A percentile compares a stretch with the other conserved stretches of the same genome.
Conservation (phyloP, 305 asterid species). For the Euphrasia arctica region DNA sequence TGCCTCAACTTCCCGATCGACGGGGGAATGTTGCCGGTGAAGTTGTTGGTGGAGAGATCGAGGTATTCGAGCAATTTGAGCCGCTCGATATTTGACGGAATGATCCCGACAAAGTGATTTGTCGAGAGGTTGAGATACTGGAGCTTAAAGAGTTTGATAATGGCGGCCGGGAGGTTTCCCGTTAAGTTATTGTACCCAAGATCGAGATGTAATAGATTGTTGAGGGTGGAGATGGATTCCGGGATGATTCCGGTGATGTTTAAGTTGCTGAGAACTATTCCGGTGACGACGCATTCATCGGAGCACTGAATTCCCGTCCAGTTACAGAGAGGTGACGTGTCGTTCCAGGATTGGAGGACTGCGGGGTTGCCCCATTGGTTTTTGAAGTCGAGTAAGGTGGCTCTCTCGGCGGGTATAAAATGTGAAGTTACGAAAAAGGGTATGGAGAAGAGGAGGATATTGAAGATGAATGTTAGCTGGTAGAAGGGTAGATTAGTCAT, state of each 20-base stretch:
- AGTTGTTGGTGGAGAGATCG: constrained; percentile 58
- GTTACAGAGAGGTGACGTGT: constrained; percentile 64
- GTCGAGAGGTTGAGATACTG: too few relatives aligned
- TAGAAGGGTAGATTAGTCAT: constrained; percentile 40
- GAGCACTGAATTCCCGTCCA: constrained; percentile 68
- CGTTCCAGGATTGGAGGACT: constrained; percentile 53
- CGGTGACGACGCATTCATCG: constrained; percentile 45
- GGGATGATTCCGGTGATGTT: constrained; percentile 45
- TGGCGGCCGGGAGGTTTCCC: constrained; percentile 44
- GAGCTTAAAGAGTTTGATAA: constrained; percentile 20
- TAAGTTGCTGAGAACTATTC: constrained; percentile 25
- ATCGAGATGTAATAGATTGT: constrained; percentile 42
- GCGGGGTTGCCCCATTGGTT: constrained; percentile 51
- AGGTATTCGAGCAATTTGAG: constrained; percentile 29
- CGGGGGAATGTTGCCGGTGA: constrained; percentile 74
- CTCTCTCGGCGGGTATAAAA: constrained; percentile 40
- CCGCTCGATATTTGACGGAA: too few relatives aligned
- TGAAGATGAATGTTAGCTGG: neutral
- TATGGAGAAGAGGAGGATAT: constrained; percentile 29
- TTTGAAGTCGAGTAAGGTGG: constrained; percentile 52
- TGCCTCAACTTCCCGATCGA: constrained; percentile 51
- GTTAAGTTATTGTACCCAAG: constrained; percentile 41
- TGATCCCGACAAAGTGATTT: too few relatives aligned
- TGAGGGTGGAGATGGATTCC: constrained; percentile 41
- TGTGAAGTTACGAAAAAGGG: constrained; percentile 59